These are phyloP conservation scores for Emydomyces testavorans DNA, from an alignment of 2,329 filamentous ascomycete species.

Conservation along the genomic window DNA sequence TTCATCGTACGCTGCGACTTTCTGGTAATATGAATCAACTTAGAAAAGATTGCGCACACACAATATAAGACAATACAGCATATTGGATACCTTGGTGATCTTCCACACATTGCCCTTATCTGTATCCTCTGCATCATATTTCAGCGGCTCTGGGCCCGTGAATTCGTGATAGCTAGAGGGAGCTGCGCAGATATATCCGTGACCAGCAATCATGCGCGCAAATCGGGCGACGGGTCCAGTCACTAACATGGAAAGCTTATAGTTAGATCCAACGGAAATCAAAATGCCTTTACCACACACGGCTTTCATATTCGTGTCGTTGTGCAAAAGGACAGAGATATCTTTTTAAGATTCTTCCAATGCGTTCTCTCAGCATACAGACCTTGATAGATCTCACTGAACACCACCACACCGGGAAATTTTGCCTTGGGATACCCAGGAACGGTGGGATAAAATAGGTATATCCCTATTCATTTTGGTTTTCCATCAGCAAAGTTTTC, in stretches of 20 bases:
- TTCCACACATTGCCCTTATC: conserved; percentile 82
- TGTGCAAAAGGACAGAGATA: too few species aligned
- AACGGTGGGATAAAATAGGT: conserved; percentile 75
- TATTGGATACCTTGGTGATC: conserved; percentile 53
- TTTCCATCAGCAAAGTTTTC: background rate
- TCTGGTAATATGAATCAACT: conserved; percentile 40
- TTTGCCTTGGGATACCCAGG: conserved; percentile 77
- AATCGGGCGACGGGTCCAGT: conserved; percentile 84
- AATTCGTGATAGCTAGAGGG: conserved; percentile 92
- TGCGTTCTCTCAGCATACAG: conserved; percentile 15
- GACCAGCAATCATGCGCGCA: conserved; percentile 78
- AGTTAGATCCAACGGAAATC: too few species aligned
- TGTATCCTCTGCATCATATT: conserved; percentile 79
- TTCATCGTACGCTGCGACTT: conserved; percentile 73
- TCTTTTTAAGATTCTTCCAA: too few species aligned
- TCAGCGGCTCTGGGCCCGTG: conserved; percentile 60
- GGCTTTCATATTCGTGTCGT: too few species aligned
- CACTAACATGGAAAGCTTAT: too few species aligned
- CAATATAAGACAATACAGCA: background rate
- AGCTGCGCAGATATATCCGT: conserved; percentile 86
- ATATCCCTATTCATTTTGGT: conserved; percentile 54
- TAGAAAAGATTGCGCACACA: background rate
- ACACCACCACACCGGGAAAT: conserved; percentile 79
- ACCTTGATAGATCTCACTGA: conserved; percentile 96
- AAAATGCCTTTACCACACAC: too few species aligned